Conservation (phyloP, 2,329 filamentous ascomycete species). For the Talaromyces sp. region DNA sequence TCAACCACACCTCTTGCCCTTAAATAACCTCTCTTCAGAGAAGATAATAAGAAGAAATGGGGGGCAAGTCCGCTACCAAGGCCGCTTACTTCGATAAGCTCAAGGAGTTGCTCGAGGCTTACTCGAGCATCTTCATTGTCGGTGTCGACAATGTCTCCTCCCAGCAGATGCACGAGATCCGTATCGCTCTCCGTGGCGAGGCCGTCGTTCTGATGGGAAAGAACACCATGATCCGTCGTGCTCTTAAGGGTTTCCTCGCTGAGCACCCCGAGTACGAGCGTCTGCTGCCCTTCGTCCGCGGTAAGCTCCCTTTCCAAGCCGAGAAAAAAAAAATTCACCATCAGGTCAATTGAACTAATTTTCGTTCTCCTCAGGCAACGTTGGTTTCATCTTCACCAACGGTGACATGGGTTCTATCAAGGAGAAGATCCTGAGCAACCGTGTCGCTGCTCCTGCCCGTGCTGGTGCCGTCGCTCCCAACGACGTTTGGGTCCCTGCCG, state of each 20-base stretch:
- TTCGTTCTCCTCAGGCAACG: constrained; percentile 65
- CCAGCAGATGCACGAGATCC: constrained; percentile 99
- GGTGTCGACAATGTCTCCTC: constrained; percentile 99
- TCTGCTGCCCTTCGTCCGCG: constrained; percentile 91
- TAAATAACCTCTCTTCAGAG: constrained; percentile 97
- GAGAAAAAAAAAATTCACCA: neutral
- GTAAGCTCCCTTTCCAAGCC: constrained; percentile 38
- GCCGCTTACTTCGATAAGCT: constrained; percentile 99
- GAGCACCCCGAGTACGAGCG: constrained; percentile 98
- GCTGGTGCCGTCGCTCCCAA: constrained; percentile 91
- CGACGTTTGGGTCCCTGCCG: constrained; percentile 94
- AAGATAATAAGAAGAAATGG: constrained; percentile 87
- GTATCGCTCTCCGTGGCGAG: constrained; percentile 83
- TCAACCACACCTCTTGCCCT: constrained; percentile 63
- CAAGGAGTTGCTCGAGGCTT: constrained; percentile 93
- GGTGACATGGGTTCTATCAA: constrained; percentile 86
- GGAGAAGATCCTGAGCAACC: constrained; percentile 94
- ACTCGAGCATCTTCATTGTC: constrained; percentile 98
- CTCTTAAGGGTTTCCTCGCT: constrained; percentile 87
- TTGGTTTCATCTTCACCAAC: constrained; percentile 99
- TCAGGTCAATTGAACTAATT: constrained; percentile 7
- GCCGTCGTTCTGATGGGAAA: constrained; percentile 99
- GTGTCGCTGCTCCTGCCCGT: constrained; percentile 95
- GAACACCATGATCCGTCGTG: constrained; percentile 99
- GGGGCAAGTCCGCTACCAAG: constrained; percentile 95